Percentiles rank a stretch among this genome's conserved stretches.
These are phyloP conservation scores for Penicillium olsonii DNA, from an alignment of 2,329 filamentous ascomycete genomes.

Conservation along the genomic window DNA sequence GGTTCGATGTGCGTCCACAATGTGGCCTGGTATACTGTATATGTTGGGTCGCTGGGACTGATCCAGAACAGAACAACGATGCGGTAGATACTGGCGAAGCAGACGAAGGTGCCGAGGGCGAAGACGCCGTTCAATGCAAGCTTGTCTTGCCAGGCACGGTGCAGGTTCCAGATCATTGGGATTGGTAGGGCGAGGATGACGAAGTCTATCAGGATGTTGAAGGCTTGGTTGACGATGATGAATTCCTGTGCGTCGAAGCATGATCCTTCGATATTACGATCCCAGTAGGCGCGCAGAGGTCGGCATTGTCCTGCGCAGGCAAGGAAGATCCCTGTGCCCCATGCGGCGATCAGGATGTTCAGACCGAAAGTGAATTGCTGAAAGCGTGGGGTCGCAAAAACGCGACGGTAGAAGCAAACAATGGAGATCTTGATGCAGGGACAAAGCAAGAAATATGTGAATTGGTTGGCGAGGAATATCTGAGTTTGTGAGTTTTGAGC, in stretches of 20 bases:
- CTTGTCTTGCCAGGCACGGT: constrained; percentile 37
- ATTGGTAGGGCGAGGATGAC: constrained; percentile 32
- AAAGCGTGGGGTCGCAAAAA: constrained; percentile 34
- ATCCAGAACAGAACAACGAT: constrained; percentile 39
- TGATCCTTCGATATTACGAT: constrained; percentile 25
- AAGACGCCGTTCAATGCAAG: constrained; percentile 36
- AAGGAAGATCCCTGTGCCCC: constrained; percentile 33
- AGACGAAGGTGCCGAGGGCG: constrained; percentile 35
- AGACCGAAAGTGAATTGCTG: constrained; percentile 27
- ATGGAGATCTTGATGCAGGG: constrained; percentile 37
- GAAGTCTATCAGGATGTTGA: constrained; percentile 37
- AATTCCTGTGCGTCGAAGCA: constrained; percentile 32
- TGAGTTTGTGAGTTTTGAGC: constrained; percentile 10
- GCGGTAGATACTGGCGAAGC: constrained; percentile 39
- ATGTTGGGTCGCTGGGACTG: constrained; percentile 30
- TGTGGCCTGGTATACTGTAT: constrained; percentile 36
- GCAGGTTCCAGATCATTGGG: constrained; percentile 39
- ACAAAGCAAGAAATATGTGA: constrained; percentile 36
- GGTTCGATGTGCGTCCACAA: constrained; percentile 41
- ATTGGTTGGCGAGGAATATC: constrained; percentile 39
- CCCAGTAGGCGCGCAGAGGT: constrained; percentile 34
- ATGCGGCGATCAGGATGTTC: constrained; percentile 31
- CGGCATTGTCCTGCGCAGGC: constrained; percentile 36
- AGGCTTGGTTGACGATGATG: constrained; percentile 37
- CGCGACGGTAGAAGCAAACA: constrained; percentile 37